These are phyloP conservation scores for Seminavis robusta DNA, from an alignment of 108 stramenopile species.

Conservation along the genomic window DNA sequence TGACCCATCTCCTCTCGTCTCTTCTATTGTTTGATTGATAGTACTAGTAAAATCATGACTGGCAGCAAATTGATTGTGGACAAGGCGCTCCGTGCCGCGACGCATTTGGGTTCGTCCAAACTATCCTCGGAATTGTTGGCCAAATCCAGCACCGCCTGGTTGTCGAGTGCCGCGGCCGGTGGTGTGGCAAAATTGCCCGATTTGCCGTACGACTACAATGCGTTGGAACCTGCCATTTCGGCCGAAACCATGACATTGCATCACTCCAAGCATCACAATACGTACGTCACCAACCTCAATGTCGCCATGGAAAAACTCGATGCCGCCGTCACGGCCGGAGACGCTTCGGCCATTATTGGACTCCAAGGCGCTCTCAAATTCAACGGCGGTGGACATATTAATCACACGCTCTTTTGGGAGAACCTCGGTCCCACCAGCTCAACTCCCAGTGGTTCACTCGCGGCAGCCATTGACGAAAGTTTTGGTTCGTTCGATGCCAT, in stretches of 20 bases:
- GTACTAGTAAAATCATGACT: too few species aligned
- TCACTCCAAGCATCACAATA: conserved; percentile 92
- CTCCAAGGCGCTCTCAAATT: conserved; percentile 90
- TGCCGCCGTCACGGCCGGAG: conserved; percentile 61
- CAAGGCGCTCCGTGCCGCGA: conserved; percentile 73
- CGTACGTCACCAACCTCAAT: conserved; percentile 93
- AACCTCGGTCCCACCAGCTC: conserved; percentile 33
- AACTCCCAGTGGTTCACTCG: conserved; percentile 44
- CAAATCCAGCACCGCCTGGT: conserved; percentile 59
- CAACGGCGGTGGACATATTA: conserved; percentile 99
- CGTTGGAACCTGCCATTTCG: conserved; percentile 87
- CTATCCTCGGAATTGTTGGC: conserved; percentile 51
- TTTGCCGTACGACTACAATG: conserved; percentile 88
- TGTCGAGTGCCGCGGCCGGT: conserved; percentile 61
- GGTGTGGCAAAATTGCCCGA: conserved; percentile 77
- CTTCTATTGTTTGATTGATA: too few species aligned
- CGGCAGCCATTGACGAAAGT: conserved; percentile 67
- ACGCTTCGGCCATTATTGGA: conserved; percentile 72
- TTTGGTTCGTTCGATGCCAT: conserved; percentile 85
- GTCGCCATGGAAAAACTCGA: conserved; percentile 85
- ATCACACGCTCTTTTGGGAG: conserved; percentile 66
- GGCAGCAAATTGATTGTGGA: conserved; percentile 45
- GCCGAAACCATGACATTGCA: conserved; percentile 94
- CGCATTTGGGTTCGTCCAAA: conserved; percentile 70
- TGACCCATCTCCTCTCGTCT: too few species aligned